Evolutionary conservation across 2,329 filamentous ascomycete genomes (phyloP).

Genomic region (Hypoxylon sp.): DNA sequence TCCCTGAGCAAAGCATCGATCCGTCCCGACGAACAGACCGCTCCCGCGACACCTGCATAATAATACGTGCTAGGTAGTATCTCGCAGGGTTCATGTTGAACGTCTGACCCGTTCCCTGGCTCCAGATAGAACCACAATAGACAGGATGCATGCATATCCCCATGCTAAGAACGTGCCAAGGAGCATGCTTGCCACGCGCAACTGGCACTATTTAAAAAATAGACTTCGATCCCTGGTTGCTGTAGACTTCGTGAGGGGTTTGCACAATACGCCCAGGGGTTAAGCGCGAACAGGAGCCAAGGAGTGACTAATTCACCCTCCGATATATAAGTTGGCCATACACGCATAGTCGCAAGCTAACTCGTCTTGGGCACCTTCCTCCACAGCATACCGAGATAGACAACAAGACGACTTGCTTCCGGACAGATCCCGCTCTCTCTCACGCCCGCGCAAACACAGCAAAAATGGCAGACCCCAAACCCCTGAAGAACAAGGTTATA

Average conservation of each 20-base stretch:
- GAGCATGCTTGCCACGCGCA: conserved; percentile 9
- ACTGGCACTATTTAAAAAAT: background rate
- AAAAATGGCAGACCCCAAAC: conserved; percentile 43
- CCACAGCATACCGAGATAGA: background rate
- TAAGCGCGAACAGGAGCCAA: background rate
- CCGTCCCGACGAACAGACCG: conserved; percentile 9
- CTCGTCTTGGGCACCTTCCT: background rate
- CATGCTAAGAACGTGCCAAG: background rate
- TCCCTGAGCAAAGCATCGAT: conserved; percentile 9
- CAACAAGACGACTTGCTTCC: background rate
- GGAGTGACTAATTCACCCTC: background rate
- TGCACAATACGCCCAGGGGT: background rate
- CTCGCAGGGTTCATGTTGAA: conserved; percentile 10
- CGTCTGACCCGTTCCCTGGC: conserved; percentile 6
- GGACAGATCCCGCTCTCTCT: background rate
- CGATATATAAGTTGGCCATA: conserved; percentile 7
- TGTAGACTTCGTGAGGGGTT: background rate
- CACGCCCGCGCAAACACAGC: background rate
- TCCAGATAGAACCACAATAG: conserved; percentile 1
- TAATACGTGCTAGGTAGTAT: background rate
- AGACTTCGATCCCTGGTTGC: background rate
- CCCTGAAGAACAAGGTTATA: conserved; percentile 46
- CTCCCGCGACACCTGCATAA: background rate
- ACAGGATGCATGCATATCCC: conserved; percentile 14
- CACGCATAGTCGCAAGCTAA: background rate